phyloP scores from a whole-genome alignment of 139 green algal genomes.

The Diplosphaera chodatii region DNA sequence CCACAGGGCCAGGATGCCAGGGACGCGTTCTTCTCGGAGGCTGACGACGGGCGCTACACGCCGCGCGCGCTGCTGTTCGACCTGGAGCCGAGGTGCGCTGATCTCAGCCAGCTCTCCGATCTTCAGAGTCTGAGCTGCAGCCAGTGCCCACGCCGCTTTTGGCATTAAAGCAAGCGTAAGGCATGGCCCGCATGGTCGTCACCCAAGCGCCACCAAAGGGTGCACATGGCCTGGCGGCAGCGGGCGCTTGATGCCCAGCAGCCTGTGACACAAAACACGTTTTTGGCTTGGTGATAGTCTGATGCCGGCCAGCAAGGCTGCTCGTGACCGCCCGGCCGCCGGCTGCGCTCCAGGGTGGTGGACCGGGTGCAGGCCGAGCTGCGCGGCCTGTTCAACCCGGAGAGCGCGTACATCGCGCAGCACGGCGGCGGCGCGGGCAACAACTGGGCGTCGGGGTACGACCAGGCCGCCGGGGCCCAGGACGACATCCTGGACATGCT shows the following conservation, averaged over 20 bases:
- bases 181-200: too few relatives aligned
- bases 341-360: constrained; percentile 75
- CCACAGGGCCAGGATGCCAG: constrained; percentile 81
- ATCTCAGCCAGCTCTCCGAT: too few relatives aligned
- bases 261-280: too few relatives aligned
- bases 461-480: constrained; percentile 79
- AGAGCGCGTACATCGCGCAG: constrained; percentile 93
- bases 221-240: too few relatives aligned
- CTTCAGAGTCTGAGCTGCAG: too few relatives aligned
- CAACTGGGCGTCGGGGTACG: constrained; percentile 96
- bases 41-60: constrained; percentile 98
- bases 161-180: too few relatives aligned
- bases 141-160: too few relatives aligned
- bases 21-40: constrained; percentile 99
- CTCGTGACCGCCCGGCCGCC: too few relatives aligned
- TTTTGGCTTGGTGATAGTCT: too few relatives aligned
- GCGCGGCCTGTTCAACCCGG: constrained; percentile 93
- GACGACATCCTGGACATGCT: constrained; percentile 99
- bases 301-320: too few relatives aligned
- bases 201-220: too few relatives aligned
- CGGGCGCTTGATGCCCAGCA: too few relatives aligned
- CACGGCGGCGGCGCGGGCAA: constrained; percentile 97
- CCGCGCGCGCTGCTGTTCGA: constrained; percentile 93
- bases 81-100: constrained; percentile 92
- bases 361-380: constrained; percentile 95